Base-by-base conservation (phyloP, 495 filamentous ascomycete genomes). In the Ascodesmis nigricans region DNA sequence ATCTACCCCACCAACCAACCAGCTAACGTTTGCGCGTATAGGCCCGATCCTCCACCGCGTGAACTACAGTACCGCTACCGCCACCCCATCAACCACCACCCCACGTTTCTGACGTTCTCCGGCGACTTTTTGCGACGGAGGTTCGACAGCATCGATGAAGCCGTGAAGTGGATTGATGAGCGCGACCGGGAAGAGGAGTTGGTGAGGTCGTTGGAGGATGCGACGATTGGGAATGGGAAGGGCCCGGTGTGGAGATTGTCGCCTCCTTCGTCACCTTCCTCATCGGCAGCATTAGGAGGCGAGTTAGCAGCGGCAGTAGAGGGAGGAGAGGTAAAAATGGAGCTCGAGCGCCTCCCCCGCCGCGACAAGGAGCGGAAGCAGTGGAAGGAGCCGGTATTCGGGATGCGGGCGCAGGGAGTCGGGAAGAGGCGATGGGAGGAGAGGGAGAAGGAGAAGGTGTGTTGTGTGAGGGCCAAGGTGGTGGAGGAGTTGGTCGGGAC, bases 1-100 rank as follows among this genome's bases (percentile, higher is more conserved):
- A 4, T 8, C 8, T 18, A 21, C 11, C 1, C 13, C 11, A 7
- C 17, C 0, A 24, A 15, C 21, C 24, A n/a, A 9, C 24, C 24
- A 9, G 24, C 24, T 27, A 27, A 27, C 24, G 2, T 8, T 23
- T 9, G 5, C 21, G n/a, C n/a, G n/a, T n/a, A n/a, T n/a, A 49
- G 46, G 28, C 28, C 41, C 3, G 45, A 49, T 3, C 38, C 47
- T 4, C 37, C 49, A 16, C 28, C 41, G 1, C 17, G 46, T 5
- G 17, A 27, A n/a, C 10, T 49, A 7, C 47, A 50, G 19, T 50
- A 50, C 41, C 38, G 45, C 24, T 50, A 50, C 33, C 47, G 47
- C 19, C 47, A 50, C 38, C 47, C 47, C 5, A 39, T 50, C 15
- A 50, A 50, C 35, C 23, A 49, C 16, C 47, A 50, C 31, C 20